Evolutionary conservation across 129 eudicot species (phyloP).

Genomic region (Gnaphalium uliginosum): DNA sequence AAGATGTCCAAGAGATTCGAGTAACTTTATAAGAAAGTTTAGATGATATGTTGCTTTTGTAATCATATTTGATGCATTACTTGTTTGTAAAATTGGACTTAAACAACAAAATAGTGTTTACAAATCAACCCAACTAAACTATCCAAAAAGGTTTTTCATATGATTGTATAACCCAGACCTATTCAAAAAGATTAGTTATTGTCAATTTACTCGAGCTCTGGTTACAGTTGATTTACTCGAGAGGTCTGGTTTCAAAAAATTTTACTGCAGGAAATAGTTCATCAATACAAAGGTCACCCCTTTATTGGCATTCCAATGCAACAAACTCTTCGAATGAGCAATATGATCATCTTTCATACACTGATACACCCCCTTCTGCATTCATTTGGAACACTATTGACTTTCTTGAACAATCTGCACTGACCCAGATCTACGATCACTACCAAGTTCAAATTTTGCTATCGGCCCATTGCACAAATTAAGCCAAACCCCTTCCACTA

Average conservation of each 20-base stretch:
- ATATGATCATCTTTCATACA: neutral
- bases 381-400: conserved; percentile 44
- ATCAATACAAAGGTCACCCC: conserved; percentile 39
- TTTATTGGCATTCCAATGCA: neutral
- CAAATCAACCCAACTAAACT: too few species aligned
- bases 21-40: too few species aligned
- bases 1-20: too few species aligned
- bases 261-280: conserved; percentile 4
- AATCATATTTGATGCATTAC: too few species aligned
- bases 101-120: too few species aligned
- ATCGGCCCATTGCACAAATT: conserved; percentile 50
- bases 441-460: conserved; percentile 33
- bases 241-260: neutral
- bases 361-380: conserved; percentile 33
- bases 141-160: too few species aligned
- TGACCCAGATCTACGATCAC: conserved; percentile 30
- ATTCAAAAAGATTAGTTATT: too few species aligned
- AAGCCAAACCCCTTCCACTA: conserved; percentile 23
- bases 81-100: too few species aligned
- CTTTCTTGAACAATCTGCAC: neutral
- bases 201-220: neutral
- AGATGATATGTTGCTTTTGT: too few species aligned
- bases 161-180: too few species aligned
- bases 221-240: too few species aligned
- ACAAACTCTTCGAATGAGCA: neutral